These are phyloP conservation scores for Onygenales sp. DNA, from an alignment of 2,329 filamentous ascomycete species.

Conservation along the genomic window DNA sequence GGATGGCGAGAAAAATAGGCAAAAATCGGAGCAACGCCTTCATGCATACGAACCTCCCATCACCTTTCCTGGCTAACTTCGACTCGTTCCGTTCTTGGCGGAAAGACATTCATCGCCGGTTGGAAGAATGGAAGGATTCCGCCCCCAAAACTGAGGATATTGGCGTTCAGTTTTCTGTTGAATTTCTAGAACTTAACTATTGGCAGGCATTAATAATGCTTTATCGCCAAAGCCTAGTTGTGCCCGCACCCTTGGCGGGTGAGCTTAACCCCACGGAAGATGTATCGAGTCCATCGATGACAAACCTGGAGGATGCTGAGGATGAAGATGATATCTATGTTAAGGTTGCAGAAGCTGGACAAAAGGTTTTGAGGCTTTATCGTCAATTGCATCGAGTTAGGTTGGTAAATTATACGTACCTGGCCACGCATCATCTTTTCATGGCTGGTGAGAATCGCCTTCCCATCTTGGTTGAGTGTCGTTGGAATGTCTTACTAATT, in stretches of 20 bases:
- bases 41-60: conserved; percentile 70
- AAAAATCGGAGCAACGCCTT: conserved; percentile 57
- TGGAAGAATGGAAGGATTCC: conserved; percentile 78
- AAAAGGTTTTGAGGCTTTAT: conserved; percentile 85
- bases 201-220: conserved; percentile 97
- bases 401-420: conserved; percentile 89
- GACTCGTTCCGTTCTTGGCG: conserved; percentile 83
- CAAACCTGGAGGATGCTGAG: conserved; percentile 37
- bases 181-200: conserved; percentile 91
- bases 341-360: conserved; percentile 89
- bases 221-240: conserved; percentile 80
- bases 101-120: conserved; percentile 70
- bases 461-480: neutral
- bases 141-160: conserved; percentile 70
- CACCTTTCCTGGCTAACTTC: conserved; percentile 75
- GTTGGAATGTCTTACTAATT: conserved; percentile 9
- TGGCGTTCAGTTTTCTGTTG: conserved; percentile 77
- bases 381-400: conserved; percentile 78
- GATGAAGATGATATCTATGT: conserved; percentile 89
- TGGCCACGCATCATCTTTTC: conserved; percentile 92
- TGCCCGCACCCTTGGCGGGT: conserved; percentile 73
- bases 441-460: conserved; percentile 63
- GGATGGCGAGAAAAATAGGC: conserved; percentile 59
- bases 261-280: conserved; percentile 57
- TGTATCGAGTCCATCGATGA: conserved; percentile 46